phyloP scores from a whole-genome alignment of 2,329 filamentous ascomycete species.

The Leptographium galeiforme region DNA sequence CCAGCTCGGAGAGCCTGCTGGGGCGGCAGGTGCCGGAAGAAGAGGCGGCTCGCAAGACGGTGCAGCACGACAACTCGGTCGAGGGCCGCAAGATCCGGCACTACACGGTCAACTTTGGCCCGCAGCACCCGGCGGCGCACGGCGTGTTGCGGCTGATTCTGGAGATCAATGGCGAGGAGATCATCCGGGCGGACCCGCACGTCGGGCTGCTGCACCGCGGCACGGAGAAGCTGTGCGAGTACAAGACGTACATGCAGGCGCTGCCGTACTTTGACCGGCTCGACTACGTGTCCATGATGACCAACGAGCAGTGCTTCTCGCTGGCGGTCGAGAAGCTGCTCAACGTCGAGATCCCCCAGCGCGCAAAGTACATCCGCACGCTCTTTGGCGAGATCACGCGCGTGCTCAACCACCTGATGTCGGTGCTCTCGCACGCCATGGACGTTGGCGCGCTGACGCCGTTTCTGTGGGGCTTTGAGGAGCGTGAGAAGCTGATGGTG shows the following conservation, averaged over 20 bases:
- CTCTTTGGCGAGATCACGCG: constrained; percentile 92
- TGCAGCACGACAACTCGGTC: constrained; percentile 33
- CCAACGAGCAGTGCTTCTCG: constrained; percentile 95
- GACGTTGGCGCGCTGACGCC: constrained; percentile 96
- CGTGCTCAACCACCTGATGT: constrained; percentile 95
- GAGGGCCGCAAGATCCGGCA: constrained; percentile 78
- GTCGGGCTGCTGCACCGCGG: constrained; percentile 92
- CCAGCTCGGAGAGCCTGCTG: constrained; percentile 27
- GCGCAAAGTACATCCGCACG: constrained; percentile 94
- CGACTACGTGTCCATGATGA: constrained; percentile 99
- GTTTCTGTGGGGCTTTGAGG: constrained; percentile 98
- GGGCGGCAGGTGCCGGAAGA: constrained; percentile 5
- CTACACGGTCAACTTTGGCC: constrained; percentile 99
- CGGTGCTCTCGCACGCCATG: constrained; percentile 93
- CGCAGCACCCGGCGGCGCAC: constrained; percentile 96
- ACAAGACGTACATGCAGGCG: constrained; percentile 97
- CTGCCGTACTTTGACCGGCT: constrained; percentile 97
- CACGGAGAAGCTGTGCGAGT: constrained; percentile 99
- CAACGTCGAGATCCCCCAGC: constrained; percentile 88
- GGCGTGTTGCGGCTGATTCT: constrained; percentile 95
- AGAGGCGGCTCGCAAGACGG: constrained; percentile 26
- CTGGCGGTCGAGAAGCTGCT: constrained; percentile 95
- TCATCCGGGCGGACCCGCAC: constrained; percentile 90
- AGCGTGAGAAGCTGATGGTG: constrained; percentile 99
- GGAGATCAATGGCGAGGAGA: constrained; percentile 95